phyloP scores from a whole-genome alignment of 2,329 filamentous ascomycete species.

The Colletotrichum musae region DNA sequence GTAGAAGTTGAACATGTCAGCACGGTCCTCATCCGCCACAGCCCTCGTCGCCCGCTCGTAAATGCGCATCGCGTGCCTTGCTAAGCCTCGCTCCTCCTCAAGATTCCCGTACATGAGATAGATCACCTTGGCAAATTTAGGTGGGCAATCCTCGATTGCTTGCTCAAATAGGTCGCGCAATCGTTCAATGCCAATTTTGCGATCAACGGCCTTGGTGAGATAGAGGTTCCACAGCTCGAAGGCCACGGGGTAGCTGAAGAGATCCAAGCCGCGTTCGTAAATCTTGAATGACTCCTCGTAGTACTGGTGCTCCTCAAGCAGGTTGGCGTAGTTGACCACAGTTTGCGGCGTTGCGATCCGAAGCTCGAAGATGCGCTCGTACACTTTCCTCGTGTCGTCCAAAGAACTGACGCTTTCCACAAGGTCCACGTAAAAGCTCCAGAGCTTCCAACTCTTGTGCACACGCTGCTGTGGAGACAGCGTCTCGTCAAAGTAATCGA shows the following conservation, averaged over 20 bases:
- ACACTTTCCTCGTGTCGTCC: conserved; percentile 93
- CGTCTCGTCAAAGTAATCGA: conserved; percentile 99
- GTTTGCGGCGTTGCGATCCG: conserved; percentile 98
- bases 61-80: conserved; percentile 97
- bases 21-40: conserved; percentile 92
- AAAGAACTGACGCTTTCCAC: conserved; percentile 94
- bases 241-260: conserved; percentile 98
- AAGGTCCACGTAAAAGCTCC: conserved; percentile 99
- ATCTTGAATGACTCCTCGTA: conserved; percentile 98
- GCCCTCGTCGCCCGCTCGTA: conserved; percentile 97
- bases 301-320: conserved; percentile 94
- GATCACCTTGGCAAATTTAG: conserved; percentile 94
- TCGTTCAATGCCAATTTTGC: conserved; percentile 95
- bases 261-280: conserved; percentile 93
- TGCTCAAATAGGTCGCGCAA: conserved; percentile 97
- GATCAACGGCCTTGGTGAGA: conserved; percentile 95
- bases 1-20: conserved; percentile 99
- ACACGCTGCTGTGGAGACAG: conserved; percentile 95
- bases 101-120: conserved; percentile 99
- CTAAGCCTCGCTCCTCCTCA: conserved; percentile 94
- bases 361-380: conserved; percentile 97
- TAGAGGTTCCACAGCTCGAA: conserved; percentile 99
- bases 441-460: conserved; percentile 99
- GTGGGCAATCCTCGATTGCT: conserved; percentile 93
- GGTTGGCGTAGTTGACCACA: conserved; percentile 97